Base-by-base conservation (phyloP, 2,329 filamentous ascomycete genomes). In the Trichocomaceae sp. region DNA sequence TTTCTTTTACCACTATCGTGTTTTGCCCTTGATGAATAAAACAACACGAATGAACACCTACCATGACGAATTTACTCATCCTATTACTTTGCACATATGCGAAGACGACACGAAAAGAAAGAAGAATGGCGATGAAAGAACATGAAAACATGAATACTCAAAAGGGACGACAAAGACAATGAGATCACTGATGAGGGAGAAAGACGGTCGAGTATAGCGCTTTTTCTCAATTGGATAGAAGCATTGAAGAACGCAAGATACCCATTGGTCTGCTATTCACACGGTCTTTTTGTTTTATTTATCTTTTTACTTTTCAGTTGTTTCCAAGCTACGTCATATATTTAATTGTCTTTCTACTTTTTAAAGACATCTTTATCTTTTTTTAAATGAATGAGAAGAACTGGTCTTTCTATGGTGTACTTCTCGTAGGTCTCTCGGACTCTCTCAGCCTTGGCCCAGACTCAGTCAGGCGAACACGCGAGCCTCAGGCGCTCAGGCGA, bases 191-290 rank as follows among this genome's bases (percentile, higher is more conserved):
- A 50, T 35, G 19, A 55, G 17, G 47, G 15, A 20, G 22, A 41
- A 15, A 26, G 22, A 39, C 19, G 35, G 44, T 17, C 22, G 23
- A 41, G 33, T 8, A 51, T 20, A 17, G 48, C 39, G 47, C 46
- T 49, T 37, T 29, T 49, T 46, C 33, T 56, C 46, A 50, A 41
- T 54, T 57, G 57, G 54, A 58, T 58, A 57, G 54, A 58, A 48
- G 53, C 39, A 48, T 48, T 48, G 35, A 47, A 47, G 10, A 29
- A 57, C 41, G 50, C 57, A 58, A 58, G 54, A 58, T 58, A 58
- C 57, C 57, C 57, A 49, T 54, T 57, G 48, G 54, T 50, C 54
- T 56, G 51, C 51, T 47, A 39, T 47, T 47, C 51, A 33, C 51
- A 33, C 33, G 51, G 45, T 47, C 51, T 47, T 33, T 47, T 9